phyloP scores from a whole-genome alignment of 1,284 basidiomycete species.

The Puccinia triticina region DNA sequence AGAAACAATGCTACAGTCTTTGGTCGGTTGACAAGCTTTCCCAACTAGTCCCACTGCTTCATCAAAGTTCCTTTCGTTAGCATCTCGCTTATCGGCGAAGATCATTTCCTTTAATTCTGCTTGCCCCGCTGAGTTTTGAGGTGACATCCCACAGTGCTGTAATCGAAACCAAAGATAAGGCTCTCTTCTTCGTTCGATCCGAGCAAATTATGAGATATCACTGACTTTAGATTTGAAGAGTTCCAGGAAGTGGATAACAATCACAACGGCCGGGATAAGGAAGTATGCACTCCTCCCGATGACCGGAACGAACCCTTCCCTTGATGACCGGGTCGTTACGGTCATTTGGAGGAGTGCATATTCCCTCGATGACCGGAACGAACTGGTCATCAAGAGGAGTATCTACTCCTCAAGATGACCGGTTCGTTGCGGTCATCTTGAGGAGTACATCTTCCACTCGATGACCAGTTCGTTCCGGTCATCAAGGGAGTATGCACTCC shows the following conservation, averaged over 20 bases:
- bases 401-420: too few relatives aligned
- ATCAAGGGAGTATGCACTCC: too few relatives aligned
- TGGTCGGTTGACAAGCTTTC: conserved; percentile 68
- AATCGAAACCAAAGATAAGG: conserved; percentile 46
- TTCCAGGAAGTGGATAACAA: conserved; percentile 78
- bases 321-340: too few relatives aligned
- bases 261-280: conserved; percentile 80
- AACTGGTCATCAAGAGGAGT: too few relatives aligned
- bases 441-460: too few relatives aligned
- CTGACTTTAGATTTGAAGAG: conserved; percentile 75
- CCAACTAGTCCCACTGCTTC: conserved; percentile 70
- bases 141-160: conserved; percentile 70
- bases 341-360: too few relatives aligned
- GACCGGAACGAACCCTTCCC: too few relatives aligned
- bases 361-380: too few relatives aligned
- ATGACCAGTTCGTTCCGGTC: too few relatives aligned
- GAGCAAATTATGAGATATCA: not conserved
- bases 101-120: conserved; percentile 75
- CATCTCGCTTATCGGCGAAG: conserved; percentile 68
- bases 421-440: too few relatives aligned
- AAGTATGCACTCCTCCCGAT: too few relatives aligned
- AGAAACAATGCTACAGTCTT: conserved; percentile 63
- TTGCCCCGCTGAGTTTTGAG: conserved; percentile 71
- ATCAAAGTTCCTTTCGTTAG: conserved; percentile 94
- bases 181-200: not conserved